Evolutionary conservation across 176 grass and related monocot genomes (phyloP).

Genomic region (Pharus latifolius): DNA sequence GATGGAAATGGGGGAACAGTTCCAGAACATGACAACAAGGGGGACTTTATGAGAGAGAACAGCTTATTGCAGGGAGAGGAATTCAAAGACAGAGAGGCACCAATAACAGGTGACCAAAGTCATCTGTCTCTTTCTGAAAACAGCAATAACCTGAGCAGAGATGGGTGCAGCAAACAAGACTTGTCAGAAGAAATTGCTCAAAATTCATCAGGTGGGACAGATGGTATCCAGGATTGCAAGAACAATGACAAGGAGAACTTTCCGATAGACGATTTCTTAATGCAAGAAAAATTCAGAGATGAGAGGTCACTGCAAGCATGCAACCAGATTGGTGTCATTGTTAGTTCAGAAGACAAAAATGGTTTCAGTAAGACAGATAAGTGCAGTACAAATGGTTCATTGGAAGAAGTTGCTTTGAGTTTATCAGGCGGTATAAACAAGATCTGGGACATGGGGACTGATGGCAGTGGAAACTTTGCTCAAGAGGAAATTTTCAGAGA

Average conservation of each 20-base stretch:
- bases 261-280: neutral
- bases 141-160: neutral
- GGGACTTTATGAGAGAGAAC: neutral
- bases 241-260: neutral
- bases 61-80: neutral
- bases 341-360: slow-evolving; percentile 1
- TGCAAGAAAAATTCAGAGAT: slow-evolving; percentile 2
- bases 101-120: neutral
- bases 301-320: neutral
- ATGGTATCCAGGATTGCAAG: slow-evolving; percentile 12
- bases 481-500: slow-evolving; percentile 10
- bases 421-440: neutral
- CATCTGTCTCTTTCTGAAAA: no score
- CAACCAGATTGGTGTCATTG: neutral
- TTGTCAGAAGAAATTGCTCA: neutral
- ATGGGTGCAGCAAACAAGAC: neutral
- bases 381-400: slow-evolving; percentile 5
- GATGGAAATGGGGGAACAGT: neutral
- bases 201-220: slow-evolving; percentile 4
- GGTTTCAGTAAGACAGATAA: neutral
- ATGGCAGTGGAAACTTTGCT: slow-evolving; percentile 1
- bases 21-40: neutral
- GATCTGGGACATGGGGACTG: neutral
- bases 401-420: neutral
- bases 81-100: slow-evolving; percentile 7